These are phyloP conservation scores for Heimioporus retisporus DNA, from an alignment of 1,284 basidiomycete species.

Conservation along the genomic window DNA sequence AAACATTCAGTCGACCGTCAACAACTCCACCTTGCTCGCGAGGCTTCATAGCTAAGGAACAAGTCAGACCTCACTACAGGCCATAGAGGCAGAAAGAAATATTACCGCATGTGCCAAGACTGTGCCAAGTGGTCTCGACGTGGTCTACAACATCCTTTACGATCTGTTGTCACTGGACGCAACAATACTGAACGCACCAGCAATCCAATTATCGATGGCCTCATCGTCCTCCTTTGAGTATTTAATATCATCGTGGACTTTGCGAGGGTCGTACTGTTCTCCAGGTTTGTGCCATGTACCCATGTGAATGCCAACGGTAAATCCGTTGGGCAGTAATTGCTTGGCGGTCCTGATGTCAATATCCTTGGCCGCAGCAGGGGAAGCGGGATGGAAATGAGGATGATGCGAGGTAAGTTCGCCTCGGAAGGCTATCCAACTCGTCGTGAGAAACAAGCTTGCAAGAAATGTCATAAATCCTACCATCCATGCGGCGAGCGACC, in stretches of 20 bases:
- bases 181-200: slow-evolving; percentile 37
- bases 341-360: slow-evolving; percentile 78
- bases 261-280: slow-evolving; percentile 63
- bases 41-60: slow-evolving; percentile 72
- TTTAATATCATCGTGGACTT: slow-evolving; percentile 72
- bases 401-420: slow-evolving; percentile 79
- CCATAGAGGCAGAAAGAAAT: background rate
- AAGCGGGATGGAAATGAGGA: slow-evolving; percentile 78
- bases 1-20: slow-evolving; percentile 77
- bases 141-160: slow-evolving; percentile 52
- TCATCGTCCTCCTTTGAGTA: slow-evolving; percentile 73
- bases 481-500: slow-evolving; percentile 77
- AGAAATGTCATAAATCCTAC: slow-evolving; percentile 41
- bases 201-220: slow-evolving; percentile 77
- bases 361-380: slow-evolving; percentile 66
- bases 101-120: slow-evolving; percentile 58
- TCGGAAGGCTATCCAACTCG: slow-evolving; percentile 62
- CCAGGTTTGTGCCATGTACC: slow-evolving; percentile 72
- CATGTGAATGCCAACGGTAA: slow-evolving; percentile 81
- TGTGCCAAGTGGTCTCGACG: slow-evolving; percentile 84
- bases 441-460: slow-evolving; percentile 4
- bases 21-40: slow-evolving; percentile 81
- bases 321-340: slow-evolving; percentile 65
- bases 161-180: background rate
- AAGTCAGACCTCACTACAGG: background rate